Conservation (phyloP, 257 asterid species). For the Craterostigma plantagineum region DNA sequence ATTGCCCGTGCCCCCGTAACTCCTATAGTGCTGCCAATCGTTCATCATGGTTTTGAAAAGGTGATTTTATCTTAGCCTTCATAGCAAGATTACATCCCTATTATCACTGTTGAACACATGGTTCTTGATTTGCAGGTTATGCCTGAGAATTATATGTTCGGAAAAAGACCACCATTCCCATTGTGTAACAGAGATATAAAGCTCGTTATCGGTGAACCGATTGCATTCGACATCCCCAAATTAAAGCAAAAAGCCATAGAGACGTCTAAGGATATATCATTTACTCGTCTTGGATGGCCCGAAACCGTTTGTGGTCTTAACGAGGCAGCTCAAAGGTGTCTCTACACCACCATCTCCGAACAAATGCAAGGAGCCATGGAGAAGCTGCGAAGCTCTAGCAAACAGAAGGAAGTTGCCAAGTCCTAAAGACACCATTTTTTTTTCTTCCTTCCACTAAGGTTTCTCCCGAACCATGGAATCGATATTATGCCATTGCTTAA, state of each 20-base stretch:
- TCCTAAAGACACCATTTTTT: no score
- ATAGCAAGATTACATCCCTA: no score
- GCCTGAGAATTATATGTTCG: conserved; percentile 77
- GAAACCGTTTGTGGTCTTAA: conserved; percentile 39
- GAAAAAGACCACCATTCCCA: conserved; percentile 60
- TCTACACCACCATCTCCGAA: conserved; percentile 53
- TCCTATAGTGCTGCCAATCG: conserved; percentile 84
- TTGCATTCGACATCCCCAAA: conserved; percentile 50
- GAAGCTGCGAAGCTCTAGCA: conserved; percentile 24
- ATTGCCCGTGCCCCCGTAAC: conserved; percentile 84
- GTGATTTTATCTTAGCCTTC: conserved; percentile 16
- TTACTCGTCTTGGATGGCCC: conserved; percentile 42
- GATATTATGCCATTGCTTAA: no score
- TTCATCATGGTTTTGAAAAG: conserved; percentile 85
- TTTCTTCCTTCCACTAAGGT: no score
- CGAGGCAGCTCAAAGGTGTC: conserved; percentile 71
- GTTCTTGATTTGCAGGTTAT: conserved; percentile 40
- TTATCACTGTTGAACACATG: neutral
- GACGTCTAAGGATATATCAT: conserved; percentile 25
- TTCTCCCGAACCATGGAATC: no score
- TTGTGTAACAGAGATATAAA: conserved; percentile 45
- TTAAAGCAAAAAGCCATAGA: conserved; percentile 48
- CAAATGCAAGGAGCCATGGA: conserved; percentile 58
- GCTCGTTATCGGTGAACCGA: conserved; percentile 69
- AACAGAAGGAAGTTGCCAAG: no score